Evolutionary conservation across 163 green algal species (phyloP), one percentile per base, ranked within the genome.

Genomic region (Volvox carteri): DNA sequence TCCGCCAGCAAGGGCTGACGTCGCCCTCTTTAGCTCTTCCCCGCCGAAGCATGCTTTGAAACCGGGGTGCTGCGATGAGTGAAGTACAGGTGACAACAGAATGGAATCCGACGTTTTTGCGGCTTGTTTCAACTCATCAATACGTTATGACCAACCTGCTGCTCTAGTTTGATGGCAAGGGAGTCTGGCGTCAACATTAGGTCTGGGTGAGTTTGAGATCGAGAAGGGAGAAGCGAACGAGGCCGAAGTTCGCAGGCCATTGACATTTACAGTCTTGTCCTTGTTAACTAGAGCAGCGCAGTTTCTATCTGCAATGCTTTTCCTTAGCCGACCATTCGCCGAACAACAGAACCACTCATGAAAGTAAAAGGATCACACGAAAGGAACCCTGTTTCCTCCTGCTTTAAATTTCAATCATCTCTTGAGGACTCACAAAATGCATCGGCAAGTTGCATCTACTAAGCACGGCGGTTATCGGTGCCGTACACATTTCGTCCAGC

Each of bases 1-100:
- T 28, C 77, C 88, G 0, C 88, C 88, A n/a, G 73, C 78, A 39
- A 92, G 48, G 14, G 81, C 88, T 35, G 88, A 84, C 0, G 85
- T 58, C 7, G 88, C 88, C n/a, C 81, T 77, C 21, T 86, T 86
- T 35, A 92, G 67, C 62, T 92, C 88, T 30, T 92, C 88, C 0
- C 88, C 88, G 7, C 88, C 88, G 39, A 92, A 92, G 35, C 25
- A 76, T 19, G 88, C 54, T 54, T 87, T 89, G 35, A 92, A 92
- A 25, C 88, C 88, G 0, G 70, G 88, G 1, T 90, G 1, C 88
- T 92, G 74, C 68, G 39, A 52, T 44, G 35, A 30, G 28, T n/a
- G 58, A 75, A 12, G 30, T 44, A 8, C 30, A 75, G 65, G n/a
- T n/a, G n/a, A n/a, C n/a, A n/a, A n/a, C n/a, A n/a, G n/a, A n/a